Evolutionary conservation across 371 early-diverging fungal species (phyloP), one percentile per base, ranked within the genome.

Genomic region (Circinella minor): DNA sequence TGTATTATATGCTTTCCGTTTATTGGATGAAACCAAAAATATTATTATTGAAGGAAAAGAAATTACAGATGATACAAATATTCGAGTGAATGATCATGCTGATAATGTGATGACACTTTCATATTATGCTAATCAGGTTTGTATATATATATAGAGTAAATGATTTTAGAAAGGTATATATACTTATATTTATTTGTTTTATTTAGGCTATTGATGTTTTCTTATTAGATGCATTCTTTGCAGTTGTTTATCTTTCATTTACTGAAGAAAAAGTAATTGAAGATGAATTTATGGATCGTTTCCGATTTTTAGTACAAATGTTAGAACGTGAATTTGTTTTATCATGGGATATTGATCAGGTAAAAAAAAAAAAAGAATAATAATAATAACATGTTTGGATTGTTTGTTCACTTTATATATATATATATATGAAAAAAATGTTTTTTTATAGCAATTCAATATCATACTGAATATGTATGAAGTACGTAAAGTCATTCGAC

Each of bases 41-140:
- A 67, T 85, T n/a, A 75, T 85, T 37, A 72, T 85, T 34, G 85
- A 85, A 66, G 78, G 81, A 36, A 82, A 77, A 64, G 77, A 82
- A 36, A 71, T 81, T 34, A 81, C 72, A 51, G 85, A 82, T 36
- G 82, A 85, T 71, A 85, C 82, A 6, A 82, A 82, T 67, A 71
- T 85, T n/a, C 74, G 80, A 8, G 81, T 82, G 20, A 82, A 81
- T 38, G 85, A 85, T 55, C 85, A 85, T 63, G 82, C 85, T 14
- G 85, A 85, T 43, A 85, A 85, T 67, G 77, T 85, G 18, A 82
- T 85, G 85, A 72, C 80, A 0, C 67, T 85, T 17, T 80, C 82
- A 14, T 85, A 85, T 37, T 82, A 82, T 71, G 77, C 85, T 14
- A 85, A 85, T 65, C 85, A 85, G 73, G 79, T 76, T 70, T 39